phyloP scores from a whole-genome alignment of 768 basidiomycete species.

The Scleroderma citrinum region DNA sequence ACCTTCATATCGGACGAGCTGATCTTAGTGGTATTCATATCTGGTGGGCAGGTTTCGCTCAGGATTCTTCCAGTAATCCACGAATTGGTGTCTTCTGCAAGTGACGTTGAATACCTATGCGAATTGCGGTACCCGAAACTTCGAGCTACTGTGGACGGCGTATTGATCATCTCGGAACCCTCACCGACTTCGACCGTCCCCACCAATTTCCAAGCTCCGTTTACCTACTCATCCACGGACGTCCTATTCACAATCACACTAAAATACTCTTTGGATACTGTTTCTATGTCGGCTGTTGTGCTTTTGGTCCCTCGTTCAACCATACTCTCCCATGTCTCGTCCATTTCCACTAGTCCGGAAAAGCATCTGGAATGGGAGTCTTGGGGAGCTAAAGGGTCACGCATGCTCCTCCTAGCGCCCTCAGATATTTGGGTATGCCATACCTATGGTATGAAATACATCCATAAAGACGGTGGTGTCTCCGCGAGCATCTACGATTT shows the following conservation, averaged over 20 bases:
- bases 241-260: slow-evolving; percentile 29
- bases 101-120: slow-evolving; percentile 17
- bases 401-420: slow-evolving; percentile 22
- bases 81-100: slow-evolving; percentile 3
- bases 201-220: slow-evolving; percentile 10
- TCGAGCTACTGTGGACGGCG: slow-evolving; percentile 8
- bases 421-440: slow-evolving; percentile 33
- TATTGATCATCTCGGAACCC: slow-evolving; percentile 31
- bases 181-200: slow-evolving; percentile 22
- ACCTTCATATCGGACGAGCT: slow-evolving; percentile 30
- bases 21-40: slow-evolving; percentile 16
- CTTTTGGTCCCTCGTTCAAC: slow-evolving; percentile 30
- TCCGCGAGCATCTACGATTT: slow-evolving; percentile 29
- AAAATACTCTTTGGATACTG: slow-evolving; percentile 5
- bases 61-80: slow-evolving; percentile 15
- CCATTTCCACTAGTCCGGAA: slow-evolving; percentile 1
- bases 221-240: slow-evolving; percentile 19
- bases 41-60: slow-evolving; percentile 6
- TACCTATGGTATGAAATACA: slow-evolving; percentile 30
- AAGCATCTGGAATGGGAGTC: slow-evolving; percentile 18
- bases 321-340: slow-evolving; percentile 19
- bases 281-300: slow-evolving; percentile 12
- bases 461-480: slow-evolving; percentile 15
- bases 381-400: slow-evolving; percentile 29
- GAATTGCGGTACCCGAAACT: slow-evolving; percentile 22